A percentile compares a stretch with the other conserved stretches of the same genome.
These are phyloP conservation scores for Diplodia corticola DNA, from an alignment of 2,329 filamentous ascomycete species.

Conservation along the genomic window DNA sequence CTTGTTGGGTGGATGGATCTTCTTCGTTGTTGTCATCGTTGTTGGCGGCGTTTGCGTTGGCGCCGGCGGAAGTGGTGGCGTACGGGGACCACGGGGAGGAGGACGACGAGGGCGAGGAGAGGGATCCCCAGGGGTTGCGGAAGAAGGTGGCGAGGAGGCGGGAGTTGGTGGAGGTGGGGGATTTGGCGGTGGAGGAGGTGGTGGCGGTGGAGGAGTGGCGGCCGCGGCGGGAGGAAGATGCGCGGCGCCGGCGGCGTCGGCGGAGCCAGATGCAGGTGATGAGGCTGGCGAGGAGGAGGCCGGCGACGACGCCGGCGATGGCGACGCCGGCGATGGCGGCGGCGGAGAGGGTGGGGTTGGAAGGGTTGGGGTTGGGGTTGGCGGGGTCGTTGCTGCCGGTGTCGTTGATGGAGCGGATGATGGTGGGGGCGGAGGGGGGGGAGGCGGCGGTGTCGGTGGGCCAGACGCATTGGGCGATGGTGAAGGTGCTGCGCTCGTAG, in stretches of 20 bases:
- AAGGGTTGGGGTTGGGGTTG: not conserved
- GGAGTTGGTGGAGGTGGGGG: not conserved
- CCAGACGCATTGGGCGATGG: constrained; percentile 33
- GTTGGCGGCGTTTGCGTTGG: too few species aligned
- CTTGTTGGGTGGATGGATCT: not conserved
- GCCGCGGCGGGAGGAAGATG: not conserved
- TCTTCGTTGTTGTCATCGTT: too few species aligned
- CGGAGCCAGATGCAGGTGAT: constrained; percentile 30
- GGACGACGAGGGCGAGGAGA: not conserved
- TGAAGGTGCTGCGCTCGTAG: constrained; percentile 35
- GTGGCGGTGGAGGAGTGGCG: not conserved
- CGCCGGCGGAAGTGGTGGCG: too few species aligned
- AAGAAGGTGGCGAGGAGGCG: constrained; percentile 7
- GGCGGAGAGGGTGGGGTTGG: constrained; percentile 24
- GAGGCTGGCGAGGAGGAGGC: constrained; percentile 30
- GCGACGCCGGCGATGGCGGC: constrained; percentile 39
- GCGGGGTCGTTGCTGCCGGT: not conserved
- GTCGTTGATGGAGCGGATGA: not conserved
- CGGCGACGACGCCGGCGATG: constrained; percentile 28
- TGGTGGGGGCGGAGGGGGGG: not conserved
- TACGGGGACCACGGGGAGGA: too few species aligned
- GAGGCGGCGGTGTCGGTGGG: not conserved
- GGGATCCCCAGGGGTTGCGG: constrained; percentile 3
- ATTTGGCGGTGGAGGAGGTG: not conserved
- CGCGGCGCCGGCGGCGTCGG: not conserved